A percentile compares a stretch with the other conserved stretches of the same genome.
Conservation (phyloP, 345 rosid genomes). For the Hibiscus tridactylites region DNA sequence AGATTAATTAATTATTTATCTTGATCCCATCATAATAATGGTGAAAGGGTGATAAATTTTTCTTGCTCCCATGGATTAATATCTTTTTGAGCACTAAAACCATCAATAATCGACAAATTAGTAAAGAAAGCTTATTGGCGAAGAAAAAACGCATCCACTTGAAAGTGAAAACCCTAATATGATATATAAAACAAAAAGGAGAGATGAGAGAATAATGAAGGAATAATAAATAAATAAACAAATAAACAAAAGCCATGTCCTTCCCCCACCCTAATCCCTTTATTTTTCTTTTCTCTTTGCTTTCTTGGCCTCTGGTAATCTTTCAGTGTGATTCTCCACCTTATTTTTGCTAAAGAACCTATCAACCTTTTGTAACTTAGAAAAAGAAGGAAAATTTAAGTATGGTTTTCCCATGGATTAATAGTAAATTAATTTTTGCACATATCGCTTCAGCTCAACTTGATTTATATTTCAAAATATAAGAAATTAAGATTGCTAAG, state of each 20-base stretch:
- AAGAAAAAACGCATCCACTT: conserved; percentile 56
- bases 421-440: too few relatives aligned
- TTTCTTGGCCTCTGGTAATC: conserved; percentile 38
- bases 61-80: conserved; percentile 26
- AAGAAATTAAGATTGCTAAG: too few relatives aligned
- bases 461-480: conserved; percentile 13
- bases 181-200: conserved; percentile 34
- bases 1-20: too few relatives aligned
- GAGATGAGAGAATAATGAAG: conserved; percentile 1
- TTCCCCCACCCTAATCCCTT: conserved; percentile 14
- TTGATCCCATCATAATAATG: too few relatives aligned
- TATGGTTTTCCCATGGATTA: conserved; percentile 50
- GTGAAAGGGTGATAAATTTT: not conserved
- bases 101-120: conserved; percentile 17
- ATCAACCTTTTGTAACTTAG: conserved; percentile 58
- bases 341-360: conserved; percentile 46
- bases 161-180: conserved; percentile 44
- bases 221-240: conserved; percentile 24
- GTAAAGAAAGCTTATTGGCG: conserved; percentile 42
- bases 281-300: conserved; percentile 32
- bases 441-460: conserved; percentile 44
- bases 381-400: conserved; percentile 24
- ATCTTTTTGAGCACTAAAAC: conserved; percentile 28
- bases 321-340: conserved; percentile 61
- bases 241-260: conserved; percentile 16